These are phyloP conservation scores for Fusarium temperatum DNA, from an alignment of 2,329 filamentous ascomycete species.

Conservation along the genomic window DNA sequence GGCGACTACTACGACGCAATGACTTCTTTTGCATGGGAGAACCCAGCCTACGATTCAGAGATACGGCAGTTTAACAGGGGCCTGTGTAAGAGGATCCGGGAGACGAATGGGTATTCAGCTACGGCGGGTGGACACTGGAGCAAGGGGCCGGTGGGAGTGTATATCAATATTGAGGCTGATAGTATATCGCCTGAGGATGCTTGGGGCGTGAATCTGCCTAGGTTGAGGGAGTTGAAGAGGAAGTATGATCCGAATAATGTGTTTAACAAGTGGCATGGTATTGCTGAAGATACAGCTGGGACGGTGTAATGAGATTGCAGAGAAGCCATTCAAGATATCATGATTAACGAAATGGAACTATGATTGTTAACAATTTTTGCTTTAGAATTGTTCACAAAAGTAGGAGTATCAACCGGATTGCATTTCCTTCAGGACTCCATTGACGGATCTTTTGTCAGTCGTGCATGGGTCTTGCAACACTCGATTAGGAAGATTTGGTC, in stretches of 20 bases:
- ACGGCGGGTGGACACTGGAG: conserved; percentile 16
- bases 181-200: conserved; percentile 39
- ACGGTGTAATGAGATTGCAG: neutral
- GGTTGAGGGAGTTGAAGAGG: conserved; percentile 46
- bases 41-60: conserved; percentile 47
- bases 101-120: conserved; percentile 37
- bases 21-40: conserved; percentile 52
- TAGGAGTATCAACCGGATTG: neutral
- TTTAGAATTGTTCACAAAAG: too few relatives aligned
- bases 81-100: conserved; percentile 41
- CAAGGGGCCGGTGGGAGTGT: conserved; percentile 40
- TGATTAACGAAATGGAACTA: too few relatives aligned
- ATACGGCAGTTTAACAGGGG: conserved; percentile 51
- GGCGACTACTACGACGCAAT: conserved; percentile 55
- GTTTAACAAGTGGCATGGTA: conserved; percentile 46
- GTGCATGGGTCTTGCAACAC: neutral
- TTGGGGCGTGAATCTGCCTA: conserved; percentile 45
- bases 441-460: too few relatives aligned
- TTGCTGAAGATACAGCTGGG: conserved; percentile 3
- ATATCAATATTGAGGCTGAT: conserved; percentile 45
- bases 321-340: too few relatives aligned
- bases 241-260: conserved; percentile 48
- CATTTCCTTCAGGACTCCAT: too few relatives aligned
- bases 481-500: neutral
- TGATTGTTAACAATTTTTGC: too few relatives aligned